Conservation (phyloP, 306 rosid species). For the Malus asiatica region DNA sequence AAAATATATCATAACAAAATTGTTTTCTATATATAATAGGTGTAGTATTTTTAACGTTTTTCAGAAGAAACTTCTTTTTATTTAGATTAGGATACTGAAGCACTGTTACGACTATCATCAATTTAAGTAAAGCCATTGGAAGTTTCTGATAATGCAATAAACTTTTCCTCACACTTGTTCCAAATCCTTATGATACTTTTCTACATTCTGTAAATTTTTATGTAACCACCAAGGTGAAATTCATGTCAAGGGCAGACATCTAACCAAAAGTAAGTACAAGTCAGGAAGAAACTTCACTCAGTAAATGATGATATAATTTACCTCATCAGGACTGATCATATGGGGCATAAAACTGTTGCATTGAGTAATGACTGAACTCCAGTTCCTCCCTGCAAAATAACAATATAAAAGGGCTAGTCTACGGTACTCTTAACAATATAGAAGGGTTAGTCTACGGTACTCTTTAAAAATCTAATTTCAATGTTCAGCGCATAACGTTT, state of each 20-base stretch:
- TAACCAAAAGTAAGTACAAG: not conserved
- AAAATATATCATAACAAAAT: not conserved
- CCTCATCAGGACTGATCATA: slow-evolving; percentile 80
- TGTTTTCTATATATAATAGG: not conserved
- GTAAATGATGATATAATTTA: slow-evolving; percentile 2
- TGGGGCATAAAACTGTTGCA: slow-evolving; percentile 65
- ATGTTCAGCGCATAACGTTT: not conserved
- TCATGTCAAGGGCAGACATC: not conserved
- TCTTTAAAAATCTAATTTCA: too few relatives aligned
- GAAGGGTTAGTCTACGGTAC: too few relatives aligned
- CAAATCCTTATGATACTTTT: not conserved
- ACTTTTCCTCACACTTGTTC: not conserved
- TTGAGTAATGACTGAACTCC: slow-evolving; percentile 21
- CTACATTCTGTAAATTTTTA: not conserved
- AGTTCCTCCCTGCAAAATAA: slow-evolving; percentile 53
- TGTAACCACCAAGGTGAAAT: not conserved
- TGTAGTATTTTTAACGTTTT: not conserved
- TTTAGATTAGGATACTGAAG: not conserved
- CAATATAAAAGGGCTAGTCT: not conserved
- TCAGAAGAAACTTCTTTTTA: not conserved
- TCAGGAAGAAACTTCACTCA: not conserved
- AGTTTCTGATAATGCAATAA: not conserved
- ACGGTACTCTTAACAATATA: not conserved
- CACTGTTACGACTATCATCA: not conserved
- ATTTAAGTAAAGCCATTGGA: not conserved